A percentile compares a stretch with the other conserved stretches of the same genome.
phyloP scores from a whole-genome alignment of 2,329 filamentous ascomycete genomes.

The Botrytis pseudocinerea region DNA sequence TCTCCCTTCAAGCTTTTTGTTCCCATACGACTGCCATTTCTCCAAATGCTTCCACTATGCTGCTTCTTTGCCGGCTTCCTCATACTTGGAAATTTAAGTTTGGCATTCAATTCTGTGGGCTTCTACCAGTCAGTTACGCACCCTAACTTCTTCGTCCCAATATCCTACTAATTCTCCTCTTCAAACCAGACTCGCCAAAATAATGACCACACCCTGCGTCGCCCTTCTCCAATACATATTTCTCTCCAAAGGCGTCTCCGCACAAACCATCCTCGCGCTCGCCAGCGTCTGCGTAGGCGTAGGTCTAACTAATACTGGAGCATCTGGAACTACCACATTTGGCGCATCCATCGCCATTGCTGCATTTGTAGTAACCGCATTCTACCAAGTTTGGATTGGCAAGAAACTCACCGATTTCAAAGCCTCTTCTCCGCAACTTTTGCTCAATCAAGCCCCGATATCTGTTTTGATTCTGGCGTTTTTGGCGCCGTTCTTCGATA shows the following conservation, averaged over 20 bases:
- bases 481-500: slow-evolving; percentile 48
- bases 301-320: slow-evolving; percentile 46
- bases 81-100: slow-evolving; percentile 48
- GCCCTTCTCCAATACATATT: slow-evolving; percentile 48
- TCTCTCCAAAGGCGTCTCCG: slow-evolving; percentile 46
- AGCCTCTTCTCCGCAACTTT: slow-evolving; percentile 47
- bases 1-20: slow-evolving; percentile 48
- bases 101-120: slow-evolving; percentile 49
- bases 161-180: background rate
- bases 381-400: slow-evolving; percentile 51
- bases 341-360: slow-evolving; percentile 47
- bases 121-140: slow-evolving; percentile 45
- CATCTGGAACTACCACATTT: slow-evolving; percentile 43
- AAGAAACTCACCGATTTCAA: slow-evolving; percentile 50
- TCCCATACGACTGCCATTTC: slow-evolving; percentile 45
- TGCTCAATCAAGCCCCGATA: slow-evolving; percentile 49
- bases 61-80: slow-evolving; percentile 49
- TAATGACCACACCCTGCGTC: slow-evolving; percentile 50
- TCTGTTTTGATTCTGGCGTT: slow-evolving; percentile 47
- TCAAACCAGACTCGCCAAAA: slow-evolving; percentile 45
- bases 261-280: slow-evolving; percentile 45
- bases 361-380: slow-evolving; percentile 48
- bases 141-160: background rate
- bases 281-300: slow-evolving; percentile 47
- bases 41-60: slow-evolving; percentile 49